Base-by-base conservation (phyloP, 2,329 filamentous ascomycete species). In the Alternaria sp. region DNA sequence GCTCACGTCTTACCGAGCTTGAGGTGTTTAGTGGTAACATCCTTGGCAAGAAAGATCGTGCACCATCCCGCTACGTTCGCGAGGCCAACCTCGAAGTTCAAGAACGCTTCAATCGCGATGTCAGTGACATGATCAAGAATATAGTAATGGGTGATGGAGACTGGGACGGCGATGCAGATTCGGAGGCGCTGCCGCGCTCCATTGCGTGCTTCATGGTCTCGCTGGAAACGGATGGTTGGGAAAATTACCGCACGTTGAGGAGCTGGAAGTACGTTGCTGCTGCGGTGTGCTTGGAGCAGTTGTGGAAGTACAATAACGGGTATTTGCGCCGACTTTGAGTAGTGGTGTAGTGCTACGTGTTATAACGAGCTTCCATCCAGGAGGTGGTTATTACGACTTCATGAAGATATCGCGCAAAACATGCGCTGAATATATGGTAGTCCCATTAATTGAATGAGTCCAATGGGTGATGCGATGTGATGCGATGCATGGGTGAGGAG, bases 21-120 rank as follows among this genome's bases (percentile, higher is more conserved):
- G 77, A 79, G 61, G 86, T 86, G 47, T 88, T 89, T 71, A 82
- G 84, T 28, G 87, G 87, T 26, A 85, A 82, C 55, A 87, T 89
- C 65, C 80, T 89, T 21, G 86, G 85, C 55, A 84, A 83, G 62
- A 81, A 80, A 10, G 82, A 80, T 5, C 74, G 78, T 7, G 79
- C 79, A 7, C 72, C 76, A 1, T 77, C 72, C 49, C 77, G 73
- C 18, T 68, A 67, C 43, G 70, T 73, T 12, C 71, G 71, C 28
- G 73, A 79, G 47, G 71, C 72, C 26, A 76, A 76, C 49, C 65
- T 62, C 21, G 73, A 75, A 26, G 79, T 83, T 67, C 75, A 78
- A 28, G 78, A 81, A 54, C 79, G 79, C 7, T 82, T 82, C 66
- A 75, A 82, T 33, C 72, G 76, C 3, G 79, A 86, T 46, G 76